These are phyloP conservation scores for Mallotus repandus DNA, from an alignment of 441 rosid species.

Conservation along the genomic window DNA sequence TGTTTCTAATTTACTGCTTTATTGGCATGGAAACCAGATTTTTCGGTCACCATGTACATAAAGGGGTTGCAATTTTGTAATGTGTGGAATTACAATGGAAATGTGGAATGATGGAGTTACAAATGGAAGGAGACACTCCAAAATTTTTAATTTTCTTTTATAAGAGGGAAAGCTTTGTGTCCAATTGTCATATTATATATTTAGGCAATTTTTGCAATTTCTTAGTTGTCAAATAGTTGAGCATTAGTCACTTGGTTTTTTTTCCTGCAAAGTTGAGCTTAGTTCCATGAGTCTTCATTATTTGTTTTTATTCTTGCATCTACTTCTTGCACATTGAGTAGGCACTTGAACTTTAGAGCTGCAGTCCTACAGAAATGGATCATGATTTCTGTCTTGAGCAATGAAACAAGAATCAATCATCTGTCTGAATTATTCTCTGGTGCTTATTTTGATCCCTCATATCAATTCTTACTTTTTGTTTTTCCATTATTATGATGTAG, in stretches of 20 bases:
- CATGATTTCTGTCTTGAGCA: not conserved
- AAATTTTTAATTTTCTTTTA: not conserved
- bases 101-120: not conserved
- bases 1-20: not conserved
- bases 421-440: not conserved
- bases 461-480: constrained; percentile 2
- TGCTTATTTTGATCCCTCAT: not conserved
- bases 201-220: too few species aligned
- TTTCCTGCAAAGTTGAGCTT: not conserved
- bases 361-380: not conserved
- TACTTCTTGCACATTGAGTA: not conserved
- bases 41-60: not conserved
- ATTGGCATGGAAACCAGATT: not conserved
- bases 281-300: not conserved
- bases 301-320: not conserved
- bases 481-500: constrained; percentile 36
- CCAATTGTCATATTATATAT: not conserved
- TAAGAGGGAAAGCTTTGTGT: not conserved
- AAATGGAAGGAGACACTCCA: not conserved
- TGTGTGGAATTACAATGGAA: not conserved
- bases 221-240: too few species aligned
- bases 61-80: not conserved
- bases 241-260: not conserved
- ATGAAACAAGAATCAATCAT: not conserved
- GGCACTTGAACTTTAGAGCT: not conserved